Conservation (phyloP, 176 grass and related monocot genomes). For the Avena atlantica region DNA sequence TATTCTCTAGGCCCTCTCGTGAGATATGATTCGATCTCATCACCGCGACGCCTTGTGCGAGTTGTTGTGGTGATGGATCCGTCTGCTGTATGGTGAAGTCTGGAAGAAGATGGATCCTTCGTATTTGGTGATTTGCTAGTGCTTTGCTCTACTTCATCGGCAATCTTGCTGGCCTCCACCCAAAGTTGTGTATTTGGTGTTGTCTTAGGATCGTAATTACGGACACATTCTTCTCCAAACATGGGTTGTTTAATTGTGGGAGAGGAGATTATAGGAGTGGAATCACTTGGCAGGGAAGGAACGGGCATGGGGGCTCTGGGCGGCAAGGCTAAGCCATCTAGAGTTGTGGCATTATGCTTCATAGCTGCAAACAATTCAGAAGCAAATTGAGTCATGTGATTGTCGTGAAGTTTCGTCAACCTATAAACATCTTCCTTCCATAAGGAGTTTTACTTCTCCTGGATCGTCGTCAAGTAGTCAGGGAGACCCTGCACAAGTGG, state of each 20-base stretch:
- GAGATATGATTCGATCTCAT: not conserved
- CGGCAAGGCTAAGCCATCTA: not conserved
- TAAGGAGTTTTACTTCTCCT: not conserved
- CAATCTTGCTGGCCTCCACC: not conserved
- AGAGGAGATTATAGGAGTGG: not conserved
- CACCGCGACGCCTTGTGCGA: accelerated
- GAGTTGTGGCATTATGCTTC: not conserved
- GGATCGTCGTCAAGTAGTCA: not conserved
- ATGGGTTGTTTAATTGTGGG: not conserved
- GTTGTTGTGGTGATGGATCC: not conserved
- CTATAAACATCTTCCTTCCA: not conserved
- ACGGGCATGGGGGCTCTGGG: not conserved
- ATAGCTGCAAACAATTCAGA: not conserved
- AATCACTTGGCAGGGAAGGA: not conserved
- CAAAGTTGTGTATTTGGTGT: not conserved
- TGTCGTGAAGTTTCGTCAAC: not conserved
- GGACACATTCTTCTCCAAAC: accelerated
- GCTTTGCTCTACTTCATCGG: not conserved
- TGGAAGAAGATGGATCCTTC: not conserved
- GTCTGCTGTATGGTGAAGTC: accelerated
- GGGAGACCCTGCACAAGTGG: not conserved
- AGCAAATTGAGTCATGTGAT: not conserved
- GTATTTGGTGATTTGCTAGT: not conserved
- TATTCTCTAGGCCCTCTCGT: too few species aligned
- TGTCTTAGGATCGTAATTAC: not conserved